These are phyloP conservation scores for Gleditsia sinensis DNA, from an alignment of 306 rosid species.

Conservation along the genomic window DNA sequence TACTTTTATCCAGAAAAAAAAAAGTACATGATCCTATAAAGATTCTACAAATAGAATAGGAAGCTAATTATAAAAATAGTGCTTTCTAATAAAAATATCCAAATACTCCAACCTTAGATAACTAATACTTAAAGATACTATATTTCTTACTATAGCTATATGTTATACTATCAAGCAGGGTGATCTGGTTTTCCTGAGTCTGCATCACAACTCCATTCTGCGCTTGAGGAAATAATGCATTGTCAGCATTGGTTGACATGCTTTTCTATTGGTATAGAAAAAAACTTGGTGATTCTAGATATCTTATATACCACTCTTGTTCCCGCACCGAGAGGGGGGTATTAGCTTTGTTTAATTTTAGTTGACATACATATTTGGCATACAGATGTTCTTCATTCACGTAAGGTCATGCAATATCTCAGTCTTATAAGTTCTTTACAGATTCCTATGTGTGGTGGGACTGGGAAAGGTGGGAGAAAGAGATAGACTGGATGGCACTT, in stretches of 20 bases:
- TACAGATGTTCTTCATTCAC: neutral
- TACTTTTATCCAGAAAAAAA: neutral
- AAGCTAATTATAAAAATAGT: neutral
- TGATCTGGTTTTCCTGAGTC: slow-evolving; percentile 2
- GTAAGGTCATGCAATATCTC: slow-evolving; percentile 20
- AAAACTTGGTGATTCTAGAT: too few relatives aligned
- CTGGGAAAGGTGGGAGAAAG: slow-evolving; percentile 98
- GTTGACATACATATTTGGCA: neutral
- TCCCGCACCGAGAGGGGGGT: too few relatives aligned
- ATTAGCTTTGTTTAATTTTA: slow-evolving; percentile 6
- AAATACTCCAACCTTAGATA: neutral
- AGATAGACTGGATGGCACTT: slow-evolving; percentile 99
- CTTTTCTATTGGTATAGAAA: neutral
- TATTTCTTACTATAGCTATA: neutral
- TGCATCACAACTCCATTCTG: slow-evolving; percentile 3
- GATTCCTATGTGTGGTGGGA: slow-evolving; percentile 99
- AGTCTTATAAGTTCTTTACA: slow-evolving; percentile 42
- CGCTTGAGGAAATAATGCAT: slow-evolving; percentile 11
- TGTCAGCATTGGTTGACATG: slow-evolving; percentile 2
- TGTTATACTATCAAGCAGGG: neutral
- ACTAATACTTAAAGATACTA: slow-evolving; percentile 1
- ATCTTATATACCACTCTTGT: too few relatives aligned
- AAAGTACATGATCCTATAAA: neutral
- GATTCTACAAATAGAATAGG: neutral
- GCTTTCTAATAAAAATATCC: neutral